These are phyloP conservation scores for Reticulascus tulasneorum DNA, from an alignment of 2,329 filamentous ascomycete species.

Conservation along the genomic window DNA sequence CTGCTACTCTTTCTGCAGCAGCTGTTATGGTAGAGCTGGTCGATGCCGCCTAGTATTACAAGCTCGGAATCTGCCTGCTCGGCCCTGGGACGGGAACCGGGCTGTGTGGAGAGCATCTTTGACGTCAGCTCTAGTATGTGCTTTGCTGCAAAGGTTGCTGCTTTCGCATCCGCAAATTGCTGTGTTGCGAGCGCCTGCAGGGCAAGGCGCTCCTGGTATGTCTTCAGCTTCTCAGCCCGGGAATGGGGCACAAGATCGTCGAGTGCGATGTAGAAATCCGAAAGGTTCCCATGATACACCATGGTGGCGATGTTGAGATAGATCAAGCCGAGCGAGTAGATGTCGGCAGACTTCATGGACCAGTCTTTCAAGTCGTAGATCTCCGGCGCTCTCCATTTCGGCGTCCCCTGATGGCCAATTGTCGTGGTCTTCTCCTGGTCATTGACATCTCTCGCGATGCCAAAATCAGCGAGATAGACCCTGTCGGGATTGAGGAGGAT, in stretches of 20 bases:
- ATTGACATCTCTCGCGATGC: slow-evolving; percentile 43
- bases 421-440: slow-evolving; percentile 42
- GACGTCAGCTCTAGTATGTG: slow-evolving; percentile 34
- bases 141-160: slow-evolving; percentile 35
- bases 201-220: slow-evolving; percentile 29
- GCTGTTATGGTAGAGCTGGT: slow-evolving; percentile 41
- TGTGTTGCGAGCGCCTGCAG: slow-evolving; percentile 31
- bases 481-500: slow-evolving; percentile 40
- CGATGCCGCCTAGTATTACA: slow-evolving; percentile 40
- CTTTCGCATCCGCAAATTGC: slow-evolving; percentile 30
- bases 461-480: slow-evolving; percentile 47
- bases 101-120: slow-evolving; percentile 29
- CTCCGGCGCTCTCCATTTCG: slow-evolving; percentile 43
- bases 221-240: slow-evolving; percentile 29
- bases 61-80: slow-evolving; percentile 36
- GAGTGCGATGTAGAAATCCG: slow-evolving; percentile 29
- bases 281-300: slow-evolving; percentile 34
- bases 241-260: slow-evolving; percentile 25
- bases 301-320: slow-evolving; percentile 40
- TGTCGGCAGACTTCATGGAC: slow-evolving; percentile 44
- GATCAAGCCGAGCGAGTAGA: slow-evolving; percentile 44
- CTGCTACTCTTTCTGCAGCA: slow-evolving; percentile 37
- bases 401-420: slow-evolving; percentile 34
- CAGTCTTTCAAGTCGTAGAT: slow-evolving; percentile 30
- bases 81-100: slow-evolving; percentile 27